Evolutionary conservation across 768 basidiomycete species (phyloP).

Genomic region (Tephrocybe sp.): DNA sequence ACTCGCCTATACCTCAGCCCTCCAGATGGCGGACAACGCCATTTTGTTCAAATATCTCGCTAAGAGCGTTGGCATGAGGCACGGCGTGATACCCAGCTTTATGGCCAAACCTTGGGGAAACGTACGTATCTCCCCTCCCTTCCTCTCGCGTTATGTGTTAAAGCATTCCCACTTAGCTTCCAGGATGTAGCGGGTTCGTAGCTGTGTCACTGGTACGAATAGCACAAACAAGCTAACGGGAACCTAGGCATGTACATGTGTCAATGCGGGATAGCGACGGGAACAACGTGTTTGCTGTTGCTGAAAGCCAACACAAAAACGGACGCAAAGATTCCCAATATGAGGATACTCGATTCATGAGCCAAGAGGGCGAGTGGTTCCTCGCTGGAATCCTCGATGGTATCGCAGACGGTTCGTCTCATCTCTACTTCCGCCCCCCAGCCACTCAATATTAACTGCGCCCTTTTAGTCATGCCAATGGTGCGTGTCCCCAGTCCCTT

Average conservation of each 20-base stretch:
- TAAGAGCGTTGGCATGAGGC: slow-evolving; percentile 89
- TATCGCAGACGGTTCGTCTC: slow-evolving; percentile 74
- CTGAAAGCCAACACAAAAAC: slow-evolving; percentile 53
- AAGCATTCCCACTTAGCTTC: slow-evolving; percentile 52
- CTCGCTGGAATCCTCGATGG: slow-evolving; percentile 92
- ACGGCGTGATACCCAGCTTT: slow-evolving; percentile 90
- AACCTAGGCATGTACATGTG: slow-evolving; percentile 82
- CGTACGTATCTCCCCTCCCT: slow-evolving; percentile 37
- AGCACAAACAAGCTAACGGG: not conserved
- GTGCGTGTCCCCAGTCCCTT: slow-evolving; percentile 36
- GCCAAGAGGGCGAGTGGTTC: slow-evolving; percentile 85
- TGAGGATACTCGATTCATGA: slow-evolving; percentile 83
- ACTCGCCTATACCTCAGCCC: slow-evolving; percentile 76
- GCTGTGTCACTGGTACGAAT: not conserved
- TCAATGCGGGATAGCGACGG: slow-evolving; percentile 72
- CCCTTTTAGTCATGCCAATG: slow-evolving; percentile 70
- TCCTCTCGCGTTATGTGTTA: not conserved
- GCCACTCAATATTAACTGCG: not conserved
- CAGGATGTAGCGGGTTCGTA: slow-evolving; percentile 89
- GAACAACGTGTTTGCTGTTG: slow-evolving; percentile 77
- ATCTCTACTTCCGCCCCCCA: not conserved
- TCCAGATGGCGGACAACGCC: slow-evolving; percentile 89
- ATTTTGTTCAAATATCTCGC: slow-evolving; percentile 90
- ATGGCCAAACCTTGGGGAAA: slow-evolving; percentile 98
- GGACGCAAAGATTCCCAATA: slow-evolving; percentile 74